Evolutionary conservation across 108 stramenopile species (phyloP).

Genomic region (Poteriospumella lacustris): DNA sequence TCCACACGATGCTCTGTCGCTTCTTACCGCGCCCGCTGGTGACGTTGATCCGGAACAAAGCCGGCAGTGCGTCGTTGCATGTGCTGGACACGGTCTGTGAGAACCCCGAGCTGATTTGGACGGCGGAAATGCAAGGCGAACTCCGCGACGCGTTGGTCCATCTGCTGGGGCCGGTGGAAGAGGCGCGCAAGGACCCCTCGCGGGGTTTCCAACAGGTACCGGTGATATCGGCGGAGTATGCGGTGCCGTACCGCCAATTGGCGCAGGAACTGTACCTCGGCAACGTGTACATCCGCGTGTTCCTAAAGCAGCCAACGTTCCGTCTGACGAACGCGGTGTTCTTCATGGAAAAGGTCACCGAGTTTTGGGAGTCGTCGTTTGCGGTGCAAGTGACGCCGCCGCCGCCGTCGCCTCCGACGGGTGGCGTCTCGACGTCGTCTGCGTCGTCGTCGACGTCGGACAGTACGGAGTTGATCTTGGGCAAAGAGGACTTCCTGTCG

Average conservation of each 20-base stretch:
- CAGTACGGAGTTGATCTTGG: background rate
- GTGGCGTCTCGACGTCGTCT: background rate
- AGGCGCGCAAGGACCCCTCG: no score
- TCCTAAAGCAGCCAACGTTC: constrained; percentile 73
- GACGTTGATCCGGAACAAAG: background rate
- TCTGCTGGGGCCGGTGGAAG: constrained; percentile 28
- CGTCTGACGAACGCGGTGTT: constrained; percentile 62
- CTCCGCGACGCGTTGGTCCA: constrained; percentile 53
- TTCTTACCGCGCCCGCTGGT: constrained; percentile 18
- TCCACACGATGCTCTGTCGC: background rate
- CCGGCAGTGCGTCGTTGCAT: background rate
- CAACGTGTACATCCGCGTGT: constrained; percentile 66
- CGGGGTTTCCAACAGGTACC: constrained; percentile 16
- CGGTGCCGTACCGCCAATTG: constrained; percentile 55
- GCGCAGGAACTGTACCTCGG: constrained; percentile 65
- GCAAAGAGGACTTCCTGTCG: constrained; percentile 30
- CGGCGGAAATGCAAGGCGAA: constrained; percentile 59
- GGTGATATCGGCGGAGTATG: constrained; percentile 37
- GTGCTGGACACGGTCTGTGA: constrained; percentile 37
- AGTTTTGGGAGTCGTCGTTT: constrained; percentile 28
- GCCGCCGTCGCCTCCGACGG: background rate
- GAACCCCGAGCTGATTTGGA: constrained; percentile 73
- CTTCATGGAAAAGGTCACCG: constrained; percentile 54
- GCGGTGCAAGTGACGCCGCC: background rate
- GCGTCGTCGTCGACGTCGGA: background rate